Base-by-base conservation (phyloP, 2,329 filamentous ascomycete genomes). In the Ceratocystiopsis sp. region DNA sequence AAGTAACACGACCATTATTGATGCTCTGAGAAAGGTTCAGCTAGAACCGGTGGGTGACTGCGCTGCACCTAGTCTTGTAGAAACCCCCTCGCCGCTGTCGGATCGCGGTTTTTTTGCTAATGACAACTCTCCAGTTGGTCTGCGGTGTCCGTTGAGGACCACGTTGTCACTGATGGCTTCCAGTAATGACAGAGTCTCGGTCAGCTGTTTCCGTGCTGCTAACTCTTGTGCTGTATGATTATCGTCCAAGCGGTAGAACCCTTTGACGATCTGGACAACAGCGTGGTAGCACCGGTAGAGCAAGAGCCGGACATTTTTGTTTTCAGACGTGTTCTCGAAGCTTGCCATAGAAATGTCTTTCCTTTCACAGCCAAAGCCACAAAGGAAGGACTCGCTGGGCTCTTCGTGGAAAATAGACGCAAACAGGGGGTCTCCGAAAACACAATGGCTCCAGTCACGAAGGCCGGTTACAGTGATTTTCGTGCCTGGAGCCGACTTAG, bases 401-500 rank as follows among this genome's bases (percentile, higher is more conserved):
- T 59, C 54, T 14, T 64, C 60, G 50, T 59, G 63, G 49, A 77
- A 72, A 8, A 62, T 61, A 3, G 59, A 61, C 3, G 68, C 63
- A 41, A 79, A 59, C 3, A 78, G 53, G 0, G 73, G 72, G 47
- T 78, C 75, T 12, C 73, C 74, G 48, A 78, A 78, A 12, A 76
- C 50, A 37, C 68, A 68, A 45, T 66, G 68, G 46, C 68, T 68
- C 73, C 73, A 78, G 56, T 73, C 69, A 32, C 62, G 61, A n/a
- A 78, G 53, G 0, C 72, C 72, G 0, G 62, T 68, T 14, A 75
- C 53, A 18, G 52, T 52, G 14, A 66, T 55, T 0, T 11, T 4
- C 6, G 25, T 29, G 25, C 25, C 25, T 8, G 25, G 25, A 2
- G 5, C 25, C 10, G 9, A 11, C 25, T 29, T 8, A 8, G 25